Evolutionary conservation across 805 yeast species (phyloP), one percentile per base, ranked within the genome.

Genomic region (Lipomyces yamadae): DNA sequence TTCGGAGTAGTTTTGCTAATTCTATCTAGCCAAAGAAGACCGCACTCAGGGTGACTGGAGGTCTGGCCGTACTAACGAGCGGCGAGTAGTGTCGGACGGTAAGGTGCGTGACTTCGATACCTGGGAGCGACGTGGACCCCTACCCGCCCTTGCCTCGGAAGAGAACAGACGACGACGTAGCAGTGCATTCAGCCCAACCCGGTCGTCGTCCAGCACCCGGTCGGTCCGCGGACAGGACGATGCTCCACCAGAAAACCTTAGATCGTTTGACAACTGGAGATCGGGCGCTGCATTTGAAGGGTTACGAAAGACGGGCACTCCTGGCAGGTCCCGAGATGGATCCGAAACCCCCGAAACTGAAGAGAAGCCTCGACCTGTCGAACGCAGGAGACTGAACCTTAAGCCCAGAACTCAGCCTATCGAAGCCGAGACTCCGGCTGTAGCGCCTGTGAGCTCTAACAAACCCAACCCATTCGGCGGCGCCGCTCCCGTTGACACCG

Each of bases 401-500:
- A 81, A 80, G 65, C 76, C 76, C 8, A 72, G 77, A 32, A 69
- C 75, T 13, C 69, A 58, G 48, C 67, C 72, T 24, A 59, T 61
- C 13, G 74, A 67, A 10, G 60, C 62, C 24, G 62, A 65, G 15
- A 79, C 72, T 78, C 83, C 76, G 58, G 72, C 70, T 48, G 70
- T 76, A 4, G 68, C 72, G 30, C 74, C 72, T 50, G 69, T 75
- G 1, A 63, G 72, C n/a, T 74, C 71, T 56, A 64, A 60, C 15
- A 87, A 84, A 72, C 69, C 84, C 0, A 90, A 86, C 74, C 95
- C 96, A 4, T 91, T 92, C 79, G 97, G 97, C 0, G 80, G 84
- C 3, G 97, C 97, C 0, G 90, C 86, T 77, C 97, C 97, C 1
- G 94, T 91, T 4, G 97, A 91, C 76, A 86, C 89, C 2, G 80